Evolutionary conservation across 2,329 filamentous ascomycete genomes (phyloP), one percentile per base, ranked within the genome.

Genomic region (Zalaria obscura): DNA sequence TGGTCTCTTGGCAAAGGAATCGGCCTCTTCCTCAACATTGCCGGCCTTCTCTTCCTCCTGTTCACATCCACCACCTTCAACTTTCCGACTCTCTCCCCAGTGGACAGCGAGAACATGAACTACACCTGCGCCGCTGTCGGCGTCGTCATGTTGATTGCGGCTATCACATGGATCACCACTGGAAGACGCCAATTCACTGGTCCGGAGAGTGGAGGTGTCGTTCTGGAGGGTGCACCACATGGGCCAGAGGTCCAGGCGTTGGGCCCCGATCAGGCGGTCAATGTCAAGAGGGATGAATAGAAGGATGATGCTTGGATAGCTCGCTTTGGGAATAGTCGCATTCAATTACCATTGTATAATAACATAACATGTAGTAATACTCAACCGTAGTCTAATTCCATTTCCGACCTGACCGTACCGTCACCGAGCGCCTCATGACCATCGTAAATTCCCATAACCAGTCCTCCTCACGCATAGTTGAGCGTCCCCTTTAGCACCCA

Each of bases 401-500:
- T 18, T 18, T 18, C 2, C 18, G 18, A 18, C 18, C 18, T 18
- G 18, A 18, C 18, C 18, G 18, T 18, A 18, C 18, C 18, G 18
- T 18, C 18, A 18, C 18, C 18, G 18, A 18, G 18, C 18, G 18
- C 18, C 18, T 18, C 18, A 18, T 18, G 18, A 18, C 18, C 18
- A 18, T 18, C 18, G 18, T 18, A 18, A 18, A 18, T 18, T 18
- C 18, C 18, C 18, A 18, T 18, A 18, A 18, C 18, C 18, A 18
- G 18, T 18, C 18, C 18, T 18, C 29, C 7, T 32, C 29, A 59
- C 26, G 51, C 52, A 50, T 74, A 75, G 44, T 75, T 75, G 44
- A 80, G 54, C 25, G 80, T 73, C 4, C 68, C 70, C 49, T 75
- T 75, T 45, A 84, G 55, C 32, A 88, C 72, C 85, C 85, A 93